Evolutionary conservation across 2,329 filamentous ascomycete species (phyloP).

Genomic region (Aureobasidium vineae): DNA sequence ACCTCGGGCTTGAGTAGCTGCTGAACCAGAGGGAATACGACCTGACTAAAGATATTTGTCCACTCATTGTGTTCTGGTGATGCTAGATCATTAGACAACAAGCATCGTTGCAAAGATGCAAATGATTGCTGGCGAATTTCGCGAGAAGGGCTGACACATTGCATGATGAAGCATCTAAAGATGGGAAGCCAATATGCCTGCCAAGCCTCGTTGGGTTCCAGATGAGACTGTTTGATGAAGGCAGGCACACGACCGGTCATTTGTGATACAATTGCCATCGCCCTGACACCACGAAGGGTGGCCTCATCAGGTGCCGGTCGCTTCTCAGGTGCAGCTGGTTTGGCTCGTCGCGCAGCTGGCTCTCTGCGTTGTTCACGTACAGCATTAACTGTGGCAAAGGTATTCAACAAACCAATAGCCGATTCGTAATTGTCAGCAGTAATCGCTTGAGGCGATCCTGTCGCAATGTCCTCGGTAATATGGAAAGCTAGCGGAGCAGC

Average conservation of each 20-base stretch:
- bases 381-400: constrained; percentile 80
- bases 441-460: constrained; percentile 71
- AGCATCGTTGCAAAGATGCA: constrained; percentile 75
- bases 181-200: constrained; percentile 97
- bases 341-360: constrained; percentile 37
- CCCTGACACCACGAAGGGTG: constrained; percentile 75
- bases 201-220: constrained; percentile 76
- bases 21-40: constrained; percentile 86
- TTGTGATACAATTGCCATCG: constrained; percentile 76
- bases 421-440: constrained; percentile 96
- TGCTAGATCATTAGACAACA: constrained; percentile 80
- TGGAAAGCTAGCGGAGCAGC: constrained; percentile 78
- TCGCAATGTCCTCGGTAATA: constrained; percentile 76
- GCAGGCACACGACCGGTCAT: constrained; percentile 78
- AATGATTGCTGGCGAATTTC: constrained; percentile 90
- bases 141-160: constrained; percentile 92
- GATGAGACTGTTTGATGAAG: constrained; percentile 88
- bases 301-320: constrained; percentile 52
- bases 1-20: constrained; percentile 90
- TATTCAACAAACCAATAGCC: constrained; percentile 77
- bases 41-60: constrained; percentile 92
- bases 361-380: constrained; percentile 63
- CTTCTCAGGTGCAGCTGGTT: constrained; percentile 53
- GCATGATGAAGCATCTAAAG: constrained; percentile 80
- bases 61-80: constrained; percentile 78